Conservation (phyloP, 164 flowering plant genomes). For the Vitis rupestris region DNA sequence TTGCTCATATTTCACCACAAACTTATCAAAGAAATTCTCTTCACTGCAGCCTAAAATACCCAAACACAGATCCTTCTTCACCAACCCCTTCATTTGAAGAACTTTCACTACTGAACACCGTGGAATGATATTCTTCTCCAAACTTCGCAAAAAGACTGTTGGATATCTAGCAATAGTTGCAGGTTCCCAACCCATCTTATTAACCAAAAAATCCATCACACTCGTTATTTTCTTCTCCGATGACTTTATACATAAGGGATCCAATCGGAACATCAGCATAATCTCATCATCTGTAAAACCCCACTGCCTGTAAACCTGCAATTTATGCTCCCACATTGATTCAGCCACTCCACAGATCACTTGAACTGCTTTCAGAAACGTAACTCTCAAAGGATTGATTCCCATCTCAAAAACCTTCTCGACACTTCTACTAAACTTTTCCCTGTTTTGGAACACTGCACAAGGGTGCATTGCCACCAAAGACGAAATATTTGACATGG, state of each 20-base stretch:
- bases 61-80: too few species aligned
- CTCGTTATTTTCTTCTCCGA: neutral
- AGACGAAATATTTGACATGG: too few species aligned
- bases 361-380: neutral
- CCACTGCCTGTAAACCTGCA: neutral
- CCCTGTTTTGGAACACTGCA: neutral
- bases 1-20: too few species aligned
- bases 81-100: too few species aligned
- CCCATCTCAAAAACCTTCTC: too few species aligned
- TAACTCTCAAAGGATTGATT: too few species aligned
- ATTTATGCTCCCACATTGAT: neutral
- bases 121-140: too few species aligned
- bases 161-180: too few species aligned
- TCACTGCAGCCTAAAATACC: neutral
- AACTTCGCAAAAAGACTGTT: too few species aligned
- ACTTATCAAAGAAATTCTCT: too few species aligned
- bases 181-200: too few species aligned
- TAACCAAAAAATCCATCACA: neutral
- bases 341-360: neutral
- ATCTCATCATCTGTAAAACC: slow-evolving; percentile 1
- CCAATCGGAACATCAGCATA: neutral
- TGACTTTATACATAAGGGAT: neutral
- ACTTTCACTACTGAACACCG: too few species aligned
- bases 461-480: neutral
- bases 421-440: neutral